Base-by-base conservation (phyloP, 495 filamentous ascomycete genomes). In the Bombardia bombarda region DNA sequence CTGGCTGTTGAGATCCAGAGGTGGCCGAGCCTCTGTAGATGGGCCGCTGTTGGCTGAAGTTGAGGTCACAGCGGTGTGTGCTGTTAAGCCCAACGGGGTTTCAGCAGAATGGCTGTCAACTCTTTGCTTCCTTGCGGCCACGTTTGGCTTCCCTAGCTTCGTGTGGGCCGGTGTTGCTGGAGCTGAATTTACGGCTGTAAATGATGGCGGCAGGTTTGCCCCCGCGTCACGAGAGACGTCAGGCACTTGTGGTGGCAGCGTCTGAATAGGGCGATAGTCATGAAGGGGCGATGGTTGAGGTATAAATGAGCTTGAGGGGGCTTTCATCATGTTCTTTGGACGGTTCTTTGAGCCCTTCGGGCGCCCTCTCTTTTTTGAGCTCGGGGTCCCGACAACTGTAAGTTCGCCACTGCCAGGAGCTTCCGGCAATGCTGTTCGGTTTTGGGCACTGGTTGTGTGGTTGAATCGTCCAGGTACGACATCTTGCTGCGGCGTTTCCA, bases 271-370 rank as follows among this genome's bases (percentile, higher is more conserved):
- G 9, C 35, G 28, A n/a, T n/a, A n/a, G n/a, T n/a, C n/a, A n/a
- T n/a, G n/a, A n/a, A n/a, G n/a, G n/a, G n/a, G n/a, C n/a, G n/a
- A n/a, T n/a, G n/a, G n/a, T n/a, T n/a, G n/a, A 13, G 22, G n/a
- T 16, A 22, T 30, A 34, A 47, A n/a, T 28, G 45, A 21, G 10
- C 35, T 38, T 3, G 24, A 34, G 17, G 53, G 36, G 31, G 28
- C 49, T 7, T 20, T 26, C 18, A 17, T 16, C 5, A 41, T 13
- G 20, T 61, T 54, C 43, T 70, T 73, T 12, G 70, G 70, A 1
- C 65, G 57, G 36, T 72, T 73, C 45, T 68, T 72, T 1, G 70
- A 73, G 7, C 70, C 70, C 26, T 70, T 73, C 0, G 70, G 70
- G 1, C 63, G 55, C 7, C 63, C 63, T 42, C 61, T 52, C 32